Evolutionary conservation across 495 filamentous ascomycete species (phyloP), one percentile per base, ranked within the genome.

Genomic region (Podospora sp.): DNA sequence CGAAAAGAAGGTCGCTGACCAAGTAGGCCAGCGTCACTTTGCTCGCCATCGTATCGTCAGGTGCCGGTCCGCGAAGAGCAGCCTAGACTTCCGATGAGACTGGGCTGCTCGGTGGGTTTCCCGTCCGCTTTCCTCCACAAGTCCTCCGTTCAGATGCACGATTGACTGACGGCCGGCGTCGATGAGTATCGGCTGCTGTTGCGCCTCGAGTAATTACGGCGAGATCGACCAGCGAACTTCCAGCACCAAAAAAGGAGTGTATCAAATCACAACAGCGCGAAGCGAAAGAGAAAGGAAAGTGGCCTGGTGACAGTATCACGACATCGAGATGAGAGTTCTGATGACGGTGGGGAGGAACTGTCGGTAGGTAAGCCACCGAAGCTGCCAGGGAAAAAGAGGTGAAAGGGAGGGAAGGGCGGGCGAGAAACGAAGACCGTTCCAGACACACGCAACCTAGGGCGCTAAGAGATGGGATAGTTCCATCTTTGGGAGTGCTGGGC

Each of bases 11-110:
- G 72, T 91, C 85, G 66, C 79, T 71, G 63, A 80, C 73, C 63
- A 88, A 65, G 75, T 90, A 90, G 63, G 81, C 79, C 69, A 83
- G 60, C 33, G 88, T 79, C 50, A 89, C 81, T 66, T 84, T 87
- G 79, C 87, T 84, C 68, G 77, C 78, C 85, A 87, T 88, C 51
- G 70, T 81, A 60, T 46, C 18, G 58, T 71, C 60, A 21, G 36
- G 51, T 35, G 68, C 22, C 11, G 36, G 40, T 50, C 8, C 12
- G 25, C 64, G 62, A 52, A 33, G 62, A 66, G 65, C 67, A 70
- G 70, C 65, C 59, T 67, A 62, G 58, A 65, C 29, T 25, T 67
- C 40, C 40, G n/a, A 62, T 57, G 62, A 60, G 27, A 51, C 35
- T 16, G 18, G 20, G 18, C 22, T 29, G n/a, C 46, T 33, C 46